Evolutionary conservation across 768 basidiomycete genomes (phyloP), one percentile per base, ranked within the genome.

Genomic region (Leucocoprinus leucothites): DNA sequence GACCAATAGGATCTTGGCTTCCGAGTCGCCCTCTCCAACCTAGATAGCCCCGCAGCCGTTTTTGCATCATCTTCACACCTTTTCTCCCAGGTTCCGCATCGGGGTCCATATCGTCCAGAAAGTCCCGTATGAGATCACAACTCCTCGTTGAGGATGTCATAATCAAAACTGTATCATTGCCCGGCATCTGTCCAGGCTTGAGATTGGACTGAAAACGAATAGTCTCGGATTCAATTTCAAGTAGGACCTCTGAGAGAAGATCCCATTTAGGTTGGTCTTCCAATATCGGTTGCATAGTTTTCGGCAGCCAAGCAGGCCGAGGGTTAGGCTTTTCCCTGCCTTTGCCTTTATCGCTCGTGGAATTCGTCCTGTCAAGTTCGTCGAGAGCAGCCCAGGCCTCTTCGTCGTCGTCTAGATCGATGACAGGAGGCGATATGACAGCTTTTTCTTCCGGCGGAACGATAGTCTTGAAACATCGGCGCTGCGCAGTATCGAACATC

Each of bases 221-320:
- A 26, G 90, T 86, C 60, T 94, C 91, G 57, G 85, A 85, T 68
- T 98, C 97, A 2, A 94, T 87, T 71, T 99, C 97, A 48, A 91
- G 78, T 42, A 99, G 67, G 0, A 95, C 80, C n/a, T 93, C 89
- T 0, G 86, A 80, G 11, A 99, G 71, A 7, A 95, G 67, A 53
- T 80, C 80, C 96, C 97, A 98, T 67, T 99, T 99, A 0, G 95
- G 95, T 42, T 91, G 79, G 64, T 98, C 97, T 69, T 98, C 97
- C 21, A 98, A 75, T 0, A 94, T 82, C 0, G 93, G 91, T 43
- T 92, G 84, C 68, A 95, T 84, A 1, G 84, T 86, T 9, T 81
- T 75, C 0, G 94, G 90, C 19, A 93, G 65, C 87, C 92, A 91
- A 21, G 67, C 64, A 3, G 79, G 77, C 31, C 78, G 71, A 35